Evolutionary conservation across 2,329 filamentous ascomycete species (phyloP).

Genomic region (Ascochyta lentis): DNA sequence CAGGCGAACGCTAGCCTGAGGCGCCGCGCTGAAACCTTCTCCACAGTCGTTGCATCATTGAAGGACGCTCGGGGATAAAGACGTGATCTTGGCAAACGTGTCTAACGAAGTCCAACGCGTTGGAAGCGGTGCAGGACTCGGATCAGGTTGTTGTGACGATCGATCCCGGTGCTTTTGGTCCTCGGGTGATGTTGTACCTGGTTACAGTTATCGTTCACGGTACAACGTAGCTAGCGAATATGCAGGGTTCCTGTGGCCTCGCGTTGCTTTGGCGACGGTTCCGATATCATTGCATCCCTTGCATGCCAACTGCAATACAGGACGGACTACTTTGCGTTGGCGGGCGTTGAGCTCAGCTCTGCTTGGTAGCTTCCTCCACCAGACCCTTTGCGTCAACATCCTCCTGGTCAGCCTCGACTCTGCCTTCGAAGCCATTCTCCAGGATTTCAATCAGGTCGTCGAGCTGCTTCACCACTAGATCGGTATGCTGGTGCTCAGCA

Average conservation of each 20-base stretch:
- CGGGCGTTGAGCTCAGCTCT: not conserved
- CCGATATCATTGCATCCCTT: slow-evolving; percentile 1
- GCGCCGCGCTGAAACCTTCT: not conserved
- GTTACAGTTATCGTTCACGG: slow-evolving; percentile 1
- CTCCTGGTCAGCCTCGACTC: slow-evolving; percentile 36
- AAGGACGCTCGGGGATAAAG: not conserved
- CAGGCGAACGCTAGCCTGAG: not conserved
- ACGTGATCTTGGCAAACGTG: not conserved
- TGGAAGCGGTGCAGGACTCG: not conserved
- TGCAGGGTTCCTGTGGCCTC: slow-evolving; percentile 6
- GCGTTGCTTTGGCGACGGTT: slow-evolving; percentile 17
- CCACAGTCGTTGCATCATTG: slow-evolving; percentile 18
- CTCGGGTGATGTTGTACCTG: not conserved
- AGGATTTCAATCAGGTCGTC: slow-evolving; percentile 80
- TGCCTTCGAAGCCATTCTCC: slow-evolving; percentile 74
- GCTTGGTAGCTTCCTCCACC: slow-evolving; percentile 24
- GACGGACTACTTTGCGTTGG: not conserved
- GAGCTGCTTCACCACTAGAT: slow-evolving; percentile 71
- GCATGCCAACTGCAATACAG: slow-evolving; percentile 5
- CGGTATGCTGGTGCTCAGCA: slow-evolving; percentile 75
- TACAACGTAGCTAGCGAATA: not conserved
- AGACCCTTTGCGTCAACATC: slow-evolving; percentile 32
- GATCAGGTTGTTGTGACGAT: not conserved
- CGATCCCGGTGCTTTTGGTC: not conserved
- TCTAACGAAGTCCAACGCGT: not conserved